These are phyloP conservation scores for Cytidiella melzeri DNA, from an alignment of 768 basidiomycete species.

Conservation along the genomic window DNA sequence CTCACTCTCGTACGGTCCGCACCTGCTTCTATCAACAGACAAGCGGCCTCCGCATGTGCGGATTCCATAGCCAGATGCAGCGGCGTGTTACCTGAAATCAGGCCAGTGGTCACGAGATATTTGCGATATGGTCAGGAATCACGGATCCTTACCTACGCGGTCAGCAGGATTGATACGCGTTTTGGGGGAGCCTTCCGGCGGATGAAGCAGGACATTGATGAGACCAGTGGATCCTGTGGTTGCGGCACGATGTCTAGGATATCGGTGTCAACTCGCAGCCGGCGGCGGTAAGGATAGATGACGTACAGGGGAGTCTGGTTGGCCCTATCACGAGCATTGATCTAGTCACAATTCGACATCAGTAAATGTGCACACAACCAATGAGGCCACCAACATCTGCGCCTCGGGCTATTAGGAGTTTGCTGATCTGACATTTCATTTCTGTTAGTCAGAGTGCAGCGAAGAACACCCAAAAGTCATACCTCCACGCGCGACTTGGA, in stretches of 20 bases:
- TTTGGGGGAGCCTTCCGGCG: slow-evolving; percentile 70
- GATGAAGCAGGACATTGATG: slow-evolving; percentile 77
- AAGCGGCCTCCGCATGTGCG: slow-evolving; percentile 87
- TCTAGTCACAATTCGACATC: slow-evolving; percentile 39
- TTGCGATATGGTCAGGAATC: neutral
- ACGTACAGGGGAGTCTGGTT: slow-evolving; percentile 86
- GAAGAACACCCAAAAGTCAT: slow-evolving; percentile 6
- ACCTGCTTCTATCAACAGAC: slow-evolving; percentile 88
- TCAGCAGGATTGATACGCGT: slow-evolving; percentile 83
- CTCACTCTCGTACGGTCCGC: slow-evolving; percentile 86
- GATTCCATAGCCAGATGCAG: slow-evolving; percentile 97
- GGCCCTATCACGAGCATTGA: slow-evolving; percentile 91
- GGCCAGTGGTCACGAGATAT: slow-evolving; percentile 8
- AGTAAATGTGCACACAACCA: slow-evolving; percentile 28
- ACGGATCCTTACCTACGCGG: slow-evolving; percentile 49
- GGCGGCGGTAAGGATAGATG: slow-evolving; percentile 6
- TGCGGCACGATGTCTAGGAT: slow-evolving; percentile 87
- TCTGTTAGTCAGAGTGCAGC: slow-evolving; percentile 1
- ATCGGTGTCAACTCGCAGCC: neutral
- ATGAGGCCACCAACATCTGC: slow-evolving; percentile 71
- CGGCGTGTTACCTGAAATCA: slow-evolving; percentile 78
- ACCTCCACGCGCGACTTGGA: slow-evolving; percentile 88
- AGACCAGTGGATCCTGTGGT: slow-evolving; percentile 93
- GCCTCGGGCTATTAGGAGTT: slow-evolving; percentile 75
- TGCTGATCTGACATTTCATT: slow-evolving; percentile 68